Conservation (phyloP, 2,329 filamentous ascomycete genomes). For the Didymella lethalis region DNA sequence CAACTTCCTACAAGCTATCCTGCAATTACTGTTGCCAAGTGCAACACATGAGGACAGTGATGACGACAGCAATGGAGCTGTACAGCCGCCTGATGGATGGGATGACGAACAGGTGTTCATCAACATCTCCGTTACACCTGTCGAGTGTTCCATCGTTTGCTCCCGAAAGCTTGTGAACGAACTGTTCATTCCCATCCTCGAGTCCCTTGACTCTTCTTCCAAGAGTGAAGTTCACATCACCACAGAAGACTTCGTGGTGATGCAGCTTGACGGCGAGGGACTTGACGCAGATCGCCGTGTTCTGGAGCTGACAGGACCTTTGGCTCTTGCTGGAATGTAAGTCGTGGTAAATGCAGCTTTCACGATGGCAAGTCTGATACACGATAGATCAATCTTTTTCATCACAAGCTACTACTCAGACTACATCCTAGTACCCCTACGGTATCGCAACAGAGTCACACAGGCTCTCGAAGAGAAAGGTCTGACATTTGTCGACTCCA, state of each 20-base stretch:
- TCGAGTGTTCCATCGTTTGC: conserved; percentile 93
- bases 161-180: conserved; percentile 75
- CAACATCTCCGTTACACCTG: conserved; percentile 90
- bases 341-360: conserved; percentile 29
- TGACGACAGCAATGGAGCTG: conserved; percentile 41
- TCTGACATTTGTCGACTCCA: conserved; percentile 77
- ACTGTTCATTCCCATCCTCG: conserved; percentile 77
- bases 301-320: conserved; percentile 86
- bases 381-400: conserved; percentile 83
- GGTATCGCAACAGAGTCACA: conserved; percentile 76
- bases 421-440: conserved; percentile 88
- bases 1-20: conserved; percentile 82
- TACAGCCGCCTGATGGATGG: conserved; percentile 53
- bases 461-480: conserved; percentile 78
- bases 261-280: conserved; percentile 88
- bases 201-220: conserved; percentile 62
- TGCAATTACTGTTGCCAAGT: conserved; percentile 80
- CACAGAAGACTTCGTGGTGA: conserved; percentile 82
- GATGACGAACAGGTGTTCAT: conserved; percentile 76
- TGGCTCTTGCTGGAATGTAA: conserved; percentile 87
- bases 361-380: conserved; percentile 14
- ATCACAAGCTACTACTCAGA: conserved; percentile 98
- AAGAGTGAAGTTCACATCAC: conserved; percentile 71
- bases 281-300: conserved; percentile 92
- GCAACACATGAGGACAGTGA: conserved; percentile 45